Evolutionary conservation across 2,329 filamentous ascomycete genomes (phyloP).

Genomic region (Akanthomyces muscarius): DNA sequence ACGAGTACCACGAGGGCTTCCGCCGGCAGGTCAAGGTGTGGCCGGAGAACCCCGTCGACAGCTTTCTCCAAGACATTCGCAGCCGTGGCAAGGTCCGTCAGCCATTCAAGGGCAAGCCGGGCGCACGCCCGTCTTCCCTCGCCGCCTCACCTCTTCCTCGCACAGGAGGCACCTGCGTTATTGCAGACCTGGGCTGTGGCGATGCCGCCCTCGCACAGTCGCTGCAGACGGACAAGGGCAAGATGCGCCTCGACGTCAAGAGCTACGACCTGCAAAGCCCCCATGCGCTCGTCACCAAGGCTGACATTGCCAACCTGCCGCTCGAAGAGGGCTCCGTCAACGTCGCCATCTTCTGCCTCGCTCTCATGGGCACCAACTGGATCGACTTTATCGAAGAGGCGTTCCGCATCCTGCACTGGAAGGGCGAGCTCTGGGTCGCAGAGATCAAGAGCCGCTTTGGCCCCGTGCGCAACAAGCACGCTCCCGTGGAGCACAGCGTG

Average conservation of each 20-base stretch:
- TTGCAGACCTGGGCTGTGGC: slow-evolving; percentile 91
- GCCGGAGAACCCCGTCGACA: slow-evolving; percentile 94
- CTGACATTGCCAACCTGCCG: slow-evolving; percentile 83
- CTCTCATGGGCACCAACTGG: slow-evolving; percentile 99
- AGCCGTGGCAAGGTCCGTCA: slow-evolving; percentile 55
- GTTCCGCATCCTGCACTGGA: slow-evolving; percentile 84
- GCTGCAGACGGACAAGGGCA: slow-evolving; percentile 59
- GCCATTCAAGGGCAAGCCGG: slow-evolving; percentile 29
- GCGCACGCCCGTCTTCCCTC: slow-evolving; percentile 25
- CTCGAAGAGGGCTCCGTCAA: slow-evolving; percentile 72
- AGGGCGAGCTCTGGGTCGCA: slow-evolving; percentile 93
- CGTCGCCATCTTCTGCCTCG: slow-evolving; percentile 90
- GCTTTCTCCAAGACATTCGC: slow-evolving; percentile 71
- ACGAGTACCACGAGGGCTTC: slow-evolving; percentile 95
- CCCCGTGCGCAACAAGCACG: slow-evolving; percentile 35
- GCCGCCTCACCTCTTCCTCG: slow-evolving; percentile 59
- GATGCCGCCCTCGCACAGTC: slow-evolving; percentile 76
- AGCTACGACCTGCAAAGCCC: slow-evolving; percentile 86
- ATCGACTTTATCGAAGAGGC: slow-evolving; percentile 94
- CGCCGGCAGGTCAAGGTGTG: slow-evolving; percentile 91
- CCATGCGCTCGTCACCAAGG: slow-evolving; percentile 72
- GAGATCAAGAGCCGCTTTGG: slow-evolving; percentile 92
- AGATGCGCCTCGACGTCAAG: slow-evolving; percentile 68
- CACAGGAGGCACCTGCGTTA: slow-evolving; percentile 66
- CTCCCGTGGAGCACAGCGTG: slow-evolving; percentile 63